Conservation (phyloP, 129 eudicot genomes). For the Kitagawia praeruptora region DNA sequence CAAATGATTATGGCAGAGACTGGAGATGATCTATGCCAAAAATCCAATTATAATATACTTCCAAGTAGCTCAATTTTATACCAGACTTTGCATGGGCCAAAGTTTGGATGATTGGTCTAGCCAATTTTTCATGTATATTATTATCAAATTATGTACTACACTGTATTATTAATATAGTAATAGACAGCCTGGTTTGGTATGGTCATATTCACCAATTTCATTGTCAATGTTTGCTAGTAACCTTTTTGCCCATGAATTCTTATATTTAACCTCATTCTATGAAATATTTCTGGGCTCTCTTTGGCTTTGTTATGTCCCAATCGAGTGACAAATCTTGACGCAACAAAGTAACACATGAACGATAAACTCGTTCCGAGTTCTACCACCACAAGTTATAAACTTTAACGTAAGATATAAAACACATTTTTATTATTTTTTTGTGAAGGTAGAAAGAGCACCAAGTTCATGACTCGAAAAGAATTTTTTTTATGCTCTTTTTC, state of each 20-base stretch:
- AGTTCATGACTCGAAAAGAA: not conserved
- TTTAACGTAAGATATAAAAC: no score
- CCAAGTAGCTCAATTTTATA: not conserved
- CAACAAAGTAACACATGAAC: not conserved
- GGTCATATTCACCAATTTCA: not conserved
- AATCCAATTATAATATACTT: not conserved
- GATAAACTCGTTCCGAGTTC: not conserved
- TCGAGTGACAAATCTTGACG: not conserved
- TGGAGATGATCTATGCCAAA: not conserved
- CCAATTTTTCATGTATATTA: not conserved
- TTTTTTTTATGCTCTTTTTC: not conserved
- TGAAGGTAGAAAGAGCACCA: not conserved
- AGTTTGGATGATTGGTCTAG: not conserved
- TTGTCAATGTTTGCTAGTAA: not conserved
- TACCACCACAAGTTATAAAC: not conserved
- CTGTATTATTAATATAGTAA: not conserved
- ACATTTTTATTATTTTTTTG: no score
- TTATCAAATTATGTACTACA: no score
- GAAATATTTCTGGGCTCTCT: not conserved
- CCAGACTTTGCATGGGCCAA: constrained; percentile 5
- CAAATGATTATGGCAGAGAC: not conserved
- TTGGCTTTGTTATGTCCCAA: not conserved
- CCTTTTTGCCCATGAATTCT: not conserved
- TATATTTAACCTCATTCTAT: not conserved
- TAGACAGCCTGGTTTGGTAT: not conserved